Conservation (phyloP, 2,329 filamentous ascomycete genomes). For the Coniochaeta sp. region DNA sequence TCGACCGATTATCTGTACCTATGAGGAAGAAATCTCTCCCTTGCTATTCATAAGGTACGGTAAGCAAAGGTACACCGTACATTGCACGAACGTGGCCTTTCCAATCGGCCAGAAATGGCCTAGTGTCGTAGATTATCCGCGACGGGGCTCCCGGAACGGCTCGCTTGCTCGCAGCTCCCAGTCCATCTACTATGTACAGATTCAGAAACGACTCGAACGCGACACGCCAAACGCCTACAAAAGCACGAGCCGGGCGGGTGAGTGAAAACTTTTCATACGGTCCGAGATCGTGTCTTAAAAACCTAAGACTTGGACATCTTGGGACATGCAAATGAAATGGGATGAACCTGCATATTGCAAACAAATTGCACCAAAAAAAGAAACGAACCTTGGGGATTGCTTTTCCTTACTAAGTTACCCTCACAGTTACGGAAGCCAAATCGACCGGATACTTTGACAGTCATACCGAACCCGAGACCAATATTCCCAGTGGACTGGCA, state of each 20-base stretch:
- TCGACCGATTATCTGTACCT: not conserved
- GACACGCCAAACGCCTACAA: not conserved
- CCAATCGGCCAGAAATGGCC: slow-evolving; percentile 1
- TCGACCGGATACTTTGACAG: not conserved
- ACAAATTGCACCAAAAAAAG: not conserved
- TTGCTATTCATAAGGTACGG: no score
- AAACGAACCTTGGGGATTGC: not conserved
- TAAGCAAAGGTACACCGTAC: not conserved
- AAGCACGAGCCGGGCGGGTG: not conserved
- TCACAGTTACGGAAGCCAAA: not conserved
- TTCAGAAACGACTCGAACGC: not conserved
- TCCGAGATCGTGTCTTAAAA: not conserved
- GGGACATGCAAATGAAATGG: not conserved
- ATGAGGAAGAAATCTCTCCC: not conserved
- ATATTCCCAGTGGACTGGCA: not conserved
- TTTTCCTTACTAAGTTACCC: not conserved
- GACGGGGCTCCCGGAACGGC: slow-evolving; percentile 7
- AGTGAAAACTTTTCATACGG: not conserved
- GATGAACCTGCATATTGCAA: not conserved
- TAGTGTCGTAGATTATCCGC: slow-evolving; percentile 4
- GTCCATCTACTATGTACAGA: no score
- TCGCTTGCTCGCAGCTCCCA: slow-evolving; percentile 4
- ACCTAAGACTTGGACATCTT: not conserved
- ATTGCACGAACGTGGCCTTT: not conserved
- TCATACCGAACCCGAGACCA: not conserved